Evolutionary conservation across 495 filamentous ascomycete species (phyloP).

Genomic region (Xylaria palmicola): DNA sequence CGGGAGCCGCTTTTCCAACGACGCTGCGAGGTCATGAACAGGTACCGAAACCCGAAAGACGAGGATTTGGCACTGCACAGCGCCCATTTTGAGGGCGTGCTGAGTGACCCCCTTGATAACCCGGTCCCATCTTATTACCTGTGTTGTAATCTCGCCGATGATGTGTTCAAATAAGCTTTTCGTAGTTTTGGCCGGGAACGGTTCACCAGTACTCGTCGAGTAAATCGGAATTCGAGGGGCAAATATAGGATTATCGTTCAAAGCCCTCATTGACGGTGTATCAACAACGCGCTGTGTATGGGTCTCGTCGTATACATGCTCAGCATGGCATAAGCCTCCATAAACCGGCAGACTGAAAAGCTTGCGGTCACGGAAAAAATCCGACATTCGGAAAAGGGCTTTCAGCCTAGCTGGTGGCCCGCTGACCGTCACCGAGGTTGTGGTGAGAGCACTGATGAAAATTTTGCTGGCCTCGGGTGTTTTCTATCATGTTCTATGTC

Average conservation of each 20-base stretch:
- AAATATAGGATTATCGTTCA: neutral
- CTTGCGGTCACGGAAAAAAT: slow-evolving; percentile 34
- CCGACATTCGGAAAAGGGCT: slow-evolving; percentile 30
- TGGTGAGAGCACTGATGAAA: slow-evolving; percentile 24
- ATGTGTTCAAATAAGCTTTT: slow-evolving; percentile 32
- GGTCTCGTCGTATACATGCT: slow-evolving; percentile 37
- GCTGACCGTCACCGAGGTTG: slow-evolving; percentile 34
- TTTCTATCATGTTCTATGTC: neutral
- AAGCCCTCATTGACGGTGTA: neutral
- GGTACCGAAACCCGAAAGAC: neutral
- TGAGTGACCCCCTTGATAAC: slow-evolving; percentile 23
- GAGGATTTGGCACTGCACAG: neutral
- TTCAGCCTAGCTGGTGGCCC: slow-evolving; percentile 44
- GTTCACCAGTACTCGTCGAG: slow-evolving; percentile 22
- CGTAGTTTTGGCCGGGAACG: slow-evolving; percentile 17
- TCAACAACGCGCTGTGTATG: slow-evolving; percentile 31
- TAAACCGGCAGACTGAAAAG: slow-evolving; percentile 19
- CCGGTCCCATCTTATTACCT: slow-evolving; percentile 31
- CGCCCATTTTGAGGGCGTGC: neutral
- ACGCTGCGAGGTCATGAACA: neutral
- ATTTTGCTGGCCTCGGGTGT: slow-evolving; percentile 26
- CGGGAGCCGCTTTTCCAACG: too few species aligned
- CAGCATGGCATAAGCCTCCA: slow-evolving; percentile 44
- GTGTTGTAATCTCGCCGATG: slow-evolving; percentile 34
- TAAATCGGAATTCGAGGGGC: slow-evolving; percentile 17